phyloP scores from a whole-genome alignment of 371 early-diverging fungal species.

The Apophysomyces sp. region DNA sequence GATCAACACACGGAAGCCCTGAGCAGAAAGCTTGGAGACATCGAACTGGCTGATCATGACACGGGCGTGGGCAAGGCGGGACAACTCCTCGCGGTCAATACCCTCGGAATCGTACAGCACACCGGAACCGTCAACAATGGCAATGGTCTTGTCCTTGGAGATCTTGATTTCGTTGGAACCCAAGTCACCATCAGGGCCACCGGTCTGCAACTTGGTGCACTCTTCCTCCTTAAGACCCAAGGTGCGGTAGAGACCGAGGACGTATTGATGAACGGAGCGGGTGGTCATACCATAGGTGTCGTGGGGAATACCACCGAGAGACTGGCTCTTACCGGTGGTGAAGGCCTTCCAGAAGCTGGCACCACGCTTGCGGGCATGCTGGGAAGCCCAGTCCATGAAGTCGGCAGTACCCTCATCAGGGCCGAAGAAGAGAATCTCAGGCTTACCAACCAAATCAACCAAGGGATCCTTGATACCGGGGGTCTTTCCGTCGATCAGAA shows the following conservation, averaged over 20 bases:
- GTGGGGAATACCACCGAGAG: conserved; percentile 97
- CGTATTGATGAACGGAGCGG: conserved; percentile 97
- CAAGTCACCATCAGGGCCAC: conserved; percentile 98
- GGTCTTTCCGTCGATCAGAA: conserved; percentile 89
- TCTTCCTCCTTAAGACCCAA: conserved; percentile 77
- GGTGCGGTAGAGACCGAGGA: conserved; percentile 92
- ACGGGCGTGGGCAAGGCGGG: conserved; percentile 78
- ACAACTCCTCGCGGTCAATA: conserved; percentile 84
- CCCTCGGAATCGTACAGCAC: conserved; percentile 93
- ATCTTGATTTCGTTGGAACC: conserved; percentile 99
- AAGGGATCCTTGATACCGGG: conserved; percentile 96
- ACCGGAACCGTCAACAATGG: conserved; percentile 95
- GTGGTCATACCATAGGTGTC: conserved; percentile 98
- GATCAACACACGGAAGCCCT: conserved; percentile 93
- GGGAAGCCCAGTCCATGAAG: conserved; percentile 98
- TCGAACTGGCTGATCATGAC: conserved; percentile 93
- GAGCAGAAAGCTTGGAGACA: conserved; percentile 65
- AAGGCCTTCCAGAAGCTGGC: conserved; percentile 99
- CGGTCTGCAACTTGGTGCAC: conserved; percentile 92
- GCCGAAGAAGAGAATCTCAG: conserved; percentile 97
- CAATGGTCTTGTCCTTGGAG: conserved; percentile 93
- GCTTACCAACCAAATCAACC: conserved; percentile 86
- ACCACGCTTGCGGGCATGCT: conserved; percentile 89
- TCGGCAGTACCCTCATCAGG: conserved; percentile 99
- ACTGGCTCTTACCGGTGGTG: conserved; percentile 96